These are phyloP conservation scores for Paxillus rubicundulus DNA, from an alignment of 768 basidiomycete species.

Conservation along the genomic window DNA sequence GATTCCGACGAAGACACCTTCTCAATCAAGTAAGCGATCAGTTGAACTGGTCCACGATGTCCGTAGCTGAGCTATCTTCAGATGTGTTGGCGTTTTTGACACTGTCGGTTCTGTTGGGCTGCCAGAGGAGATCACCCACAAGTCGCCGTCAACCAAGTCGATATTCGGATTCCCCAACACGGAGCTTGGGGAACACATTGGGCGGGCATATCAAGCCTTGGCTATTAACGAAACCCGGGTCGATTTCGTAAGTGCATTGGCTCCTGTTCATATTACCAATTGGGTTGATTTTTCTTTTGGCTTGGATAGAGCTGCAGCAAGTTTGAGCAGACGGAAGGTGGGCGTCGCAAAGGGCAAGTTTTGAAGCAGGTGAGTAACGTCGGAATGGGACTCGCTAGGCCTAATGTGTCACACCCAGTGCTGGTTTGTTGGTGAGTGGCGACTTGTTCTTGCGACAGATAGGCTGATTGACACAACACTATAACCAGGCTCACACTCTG, in stretches of 20 bases:
- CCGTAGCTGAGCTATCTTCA: slow-evolving; percentile 20
- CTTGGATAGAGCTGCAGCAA: slow-evolving; percentile 52
- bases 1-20: slow-evolving; percentile 47
- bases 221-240: slow-evolving; percentile 64
- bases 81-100: slow-evolving; percentile 73
- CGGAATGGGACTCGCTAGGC: not conserved
- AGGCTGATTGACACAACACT: slow-evolving; percentile 5
- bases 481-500: slow-evolving; percentile 29
- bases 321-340: slow-evolving; percentile 56
- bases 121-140: slow-evolving; percentile 58
- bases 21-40: slow-evolving; percentile 53
- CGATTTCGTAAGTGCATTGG: slow-evolving; percentile 55
- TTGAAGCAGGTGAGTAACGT: slow-evolving; percentile 53
- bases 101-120: slow-evolving; percentile 74
- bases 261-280: not conserved
- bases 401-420: slow-evolving; percentile 39
- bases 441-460: not conserved
- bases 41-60: not conserved
- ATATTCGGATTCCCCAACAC: slow-evolving; percentile 68
- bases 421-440: slow-evolving; percentile 63
- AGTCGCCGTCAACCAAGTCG: slow-evolving; percentile 41
- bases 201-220: slow-evolving; percentile 65
- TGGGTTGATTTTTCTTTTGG: not conserved
- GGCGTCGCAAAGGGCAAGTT: slow-evolving; percentile 52
- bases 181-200: slow-evolving; percentile 58